Conservation (phyloP, 139 green algal species). For the Chlamydomonas sp. region DNA sequence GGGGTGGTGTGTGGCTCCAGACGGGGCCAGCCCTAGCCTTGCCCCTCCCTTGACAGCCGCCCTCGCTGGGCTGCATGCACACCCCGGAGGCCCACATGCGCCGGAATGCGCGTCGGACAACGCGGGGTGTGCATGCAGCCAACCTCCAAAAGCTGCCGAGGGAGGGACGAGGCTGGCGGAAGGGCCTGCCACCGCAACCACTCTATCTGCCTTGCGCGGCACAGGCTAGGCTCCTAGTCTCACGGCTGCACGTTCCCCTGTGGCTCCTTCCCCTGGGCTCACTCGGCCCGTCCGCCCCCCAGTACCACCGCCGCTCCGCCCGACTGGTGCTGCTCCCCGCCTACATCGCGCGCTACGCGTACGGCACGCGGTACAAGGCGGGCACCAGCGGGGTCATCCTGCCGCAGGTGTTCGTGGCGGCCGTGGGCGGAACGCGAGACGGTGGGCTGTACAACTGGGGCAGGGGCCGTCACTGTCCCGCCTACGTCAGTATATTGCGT, state of each 20-base stretch:
- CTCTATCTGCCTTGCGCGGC: neutral
- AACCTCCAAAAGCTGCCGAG: neutral
- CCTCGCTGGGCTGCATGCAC: too few species aligned
- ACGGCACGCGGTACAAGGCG: conserved; percentile 58
- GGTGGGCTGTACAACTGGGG: neutral
- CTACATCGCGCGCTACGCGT: conserved; percentile 56
- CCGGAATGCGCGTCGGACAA: too few species aligned
- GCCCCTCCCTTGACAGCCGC: too few species aligned
- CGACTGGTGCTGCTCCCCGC: conserved; percentile 53
- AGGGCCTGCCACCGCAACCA: neutral
- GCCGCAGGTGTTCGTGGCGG: conserved; percentile 52
- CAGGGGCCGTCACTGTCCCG: too few species aligned
- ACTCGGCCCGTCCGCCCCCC: neutral
- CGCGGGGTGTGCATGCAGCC: too few species aligned
- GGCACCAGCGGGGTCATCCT: conserved; percentile 56
- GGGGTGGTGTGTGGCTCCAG: too few species aligned
- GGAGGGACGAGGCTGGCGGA: neutral
- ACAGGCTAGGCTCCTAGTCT: neutral
- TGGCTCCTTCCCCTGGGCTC: neutral
- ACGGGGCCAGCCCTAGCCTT: too few species aligned
- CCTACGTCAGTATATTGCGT: too few species aligned
- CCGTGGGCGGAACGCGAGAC: conserved; percentile 36
- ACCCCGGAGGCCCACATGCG: too few species aligned
- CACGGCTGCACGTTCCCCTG: neutral
- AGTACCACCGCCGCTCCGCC: conserved; percentile 35